Conservation (phyloP, 306 rosid genomes). For the Argentina anserina region DNA sequence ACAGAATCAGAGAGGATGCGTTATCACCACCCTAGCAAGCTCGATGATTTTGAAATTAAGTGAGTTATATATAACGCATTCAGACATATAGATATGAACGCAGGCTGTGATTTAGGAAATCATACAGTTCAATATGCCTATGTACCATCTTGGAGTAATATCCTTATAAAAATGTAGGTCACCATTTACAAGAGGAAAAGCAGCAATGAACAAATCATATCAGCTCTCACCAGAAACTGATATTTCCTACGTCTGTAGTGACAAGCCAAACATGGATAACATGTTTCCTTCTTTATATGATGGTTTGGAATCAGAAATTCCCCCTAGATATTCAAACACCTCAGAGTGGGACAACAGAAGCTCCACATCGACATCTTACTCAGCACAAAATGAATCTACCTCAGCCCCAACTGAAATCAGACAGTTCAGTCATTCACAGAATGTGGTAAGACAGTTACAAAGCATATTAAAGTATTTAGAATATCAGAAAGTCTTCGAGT, state of each 20-base stretch:
- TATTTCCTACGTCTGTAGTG: conserved; percentile 63
- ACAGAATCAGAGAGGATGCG: conserved; percentile 36
- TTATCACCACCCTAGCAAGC: not conserved
- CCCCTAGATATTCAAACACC: conserved; percentile 34
- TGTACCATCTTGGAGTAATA: not conserved
- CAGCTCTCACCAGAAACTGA: conserved; percentile 49
- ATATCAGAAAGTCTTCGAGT: not conserved
- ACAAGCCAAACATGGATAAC: conserved; percentile 50
- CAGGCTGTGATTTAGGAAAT: not conserved
- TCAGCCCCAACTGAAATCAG: conserved; percentile 46
- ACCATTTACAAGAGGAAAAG: conserved; percentile 54
- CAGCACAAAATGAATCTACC: conserved; percentile 25
- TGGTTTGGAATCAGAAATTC: conserved; percentile 26
- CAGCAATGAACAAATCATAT: conserved; percentile 29
- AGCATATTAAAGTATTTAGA: not conserved
- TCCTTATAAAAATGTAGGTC: conserved; percentile 38
- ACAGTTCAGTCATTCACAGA: conserved; percentile 24
- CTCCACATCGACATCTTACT: conserved; percentile 40
- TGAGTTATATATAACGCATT: conserved; percentile 23
- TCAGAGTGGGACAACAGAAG: conserved; percentile 51
- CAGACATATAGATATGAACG: not conserved
- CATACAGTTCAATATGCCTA: not conserved
- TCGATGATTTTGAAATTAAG: conserved; percentile 45
- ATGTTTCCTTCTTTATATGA: conserved; percentile 34
- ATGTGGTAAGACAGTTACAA: conserved; percentile 33